Percentiles rank a stretch among this genome's conserved stretches.
phyloP scores from a whole-genome alignment of 2,329 filamentous ascomycete species.

The Elsinoe necatrix region DNA sequence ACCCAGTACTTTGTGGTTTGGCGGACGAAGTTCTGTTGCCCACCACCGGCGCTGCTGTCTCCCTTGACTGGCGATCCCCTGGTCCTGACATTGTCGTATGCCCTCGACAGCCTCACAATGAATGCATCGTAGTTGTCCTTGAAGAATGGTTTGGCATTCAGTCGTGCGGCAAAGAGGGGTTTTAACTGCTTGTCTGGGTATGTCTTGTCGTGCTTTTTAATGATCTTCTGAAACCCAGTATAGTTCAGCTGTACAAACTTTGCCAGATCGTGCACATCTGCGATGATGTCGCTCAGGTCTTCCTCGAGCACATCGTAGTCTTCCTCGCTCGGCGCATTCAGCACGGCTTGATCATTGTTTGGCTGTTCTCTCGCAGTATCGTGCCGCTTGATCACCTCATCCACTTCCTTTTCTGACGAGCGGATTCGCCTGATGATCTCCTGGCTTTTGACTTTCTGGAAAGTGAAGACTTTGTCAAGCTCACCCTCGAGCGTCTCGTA shows the following conservation, averaged over 20 bases:
- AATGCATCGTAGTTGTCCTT: constrained; percentile 98
- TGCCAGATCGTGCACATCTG: constrained; percentile 93
- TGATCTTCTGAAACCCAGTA: constrained; percentile 98
- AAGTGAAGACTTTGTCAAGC: constrained; percentile 94
- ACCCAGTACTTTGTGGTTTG: constrained; percentile 99
- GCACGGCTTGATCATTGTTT: constrained; percentile 28
- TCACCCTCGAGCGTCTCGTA: constrained; percentile 80
- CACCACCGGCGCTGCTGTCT: constrained; percentile 81
- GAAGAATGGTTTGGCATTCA: constrained; percentile 97
- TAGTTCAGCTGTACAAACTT: constrained; percentile 99
- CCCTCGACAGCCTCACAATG: constrained; percentile 84
- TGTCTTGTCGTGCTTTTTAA: constrained; percentile 77
- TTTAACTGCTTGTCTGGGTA: constrained; percentile 72
- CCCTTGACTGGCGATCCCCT: constrained; percentile 87
- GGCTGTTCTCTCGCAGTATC: constrained; percentile 29
- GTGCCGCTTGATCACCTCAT: constrained; percentile 70
- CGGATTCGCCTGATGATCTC: constrained; percentile 90
- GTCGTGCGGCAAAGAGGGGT: constrained; percentile 87
- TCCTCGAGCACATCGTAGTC: constrained; percentile 92
- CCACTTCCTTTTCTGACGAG: constrained; percentile 80
- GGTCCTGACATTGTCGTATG: constrained; percentile 91
- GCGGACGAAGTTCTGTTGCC: constrained; percentile 89
- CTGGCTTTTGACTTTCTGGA: constrained; percentile 93
- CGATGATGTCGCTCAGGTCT: constrained; percentile 94
- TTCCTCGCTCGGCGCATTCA: constrained; percentile 61